Base-by-base conservation (phyloP, 352 stramenopile species). In the Elongisporangium anandrum region DNA sequence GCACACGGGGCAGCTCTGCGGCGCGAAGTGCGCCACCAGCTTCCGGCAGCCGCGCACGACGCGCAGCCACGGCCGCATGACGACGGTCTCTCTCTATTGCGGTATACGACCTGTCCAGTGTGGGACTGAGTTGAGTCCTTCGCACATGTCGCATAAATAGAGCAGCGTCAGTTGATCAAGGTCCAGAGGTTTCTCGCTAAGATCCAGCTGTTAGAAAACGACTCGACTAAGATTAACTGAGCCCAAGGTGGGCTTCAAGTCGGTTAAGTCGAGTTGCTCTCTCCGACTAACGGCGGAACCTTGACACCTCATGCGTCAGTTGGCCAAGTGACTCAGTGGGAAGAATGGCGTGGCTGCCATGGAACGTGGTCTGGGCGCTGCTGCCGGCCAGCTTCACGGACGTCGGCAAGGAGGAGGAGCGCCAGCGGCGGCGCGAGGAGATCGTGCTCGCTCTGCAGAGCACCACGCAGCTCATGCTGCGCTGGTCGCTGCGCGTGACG, bases 41-140 rank as follows among this genome's bases (percentile, higher is more conserved):
- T 78, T 78, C 41, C 76, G 68, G 45, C 78, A 85, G 38, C 76
- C 63, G 54, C 77, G 80, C 58, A 87, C 64, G 23, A 90, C 64
- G n/a, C 68, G 52, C 29, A 41, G 29, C 29, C 29, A 41, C 29
- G 29, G 29, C 29, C 29, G 29, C 29, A 41, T 41, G 29, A 41
- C 9, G 29, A 41, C 54, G 54, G 16, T 15, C 26, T 19, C n/a
- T 45, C 10, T 29, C 54, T 59, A 4, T 8, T 13, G 29, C 29
- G 29, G 29, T 41, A 41, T 41, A 41, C 29, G 29, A 41, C 29
- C 29, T 41, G 29, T 41, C 29, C 9, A 41, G 29, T 41, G 24
- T 34, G 24, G 24, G 24, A 34, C 24, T 7, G 9, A 41, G 29
- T 41, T 41, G 9, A 13, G 5, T 8, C 29, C 1, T 13, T 41